These are phyloP conservation scores for Thuja plicata DNA, from an alignment of 83 land plant species.

Conservation along the genomic window DNA sequence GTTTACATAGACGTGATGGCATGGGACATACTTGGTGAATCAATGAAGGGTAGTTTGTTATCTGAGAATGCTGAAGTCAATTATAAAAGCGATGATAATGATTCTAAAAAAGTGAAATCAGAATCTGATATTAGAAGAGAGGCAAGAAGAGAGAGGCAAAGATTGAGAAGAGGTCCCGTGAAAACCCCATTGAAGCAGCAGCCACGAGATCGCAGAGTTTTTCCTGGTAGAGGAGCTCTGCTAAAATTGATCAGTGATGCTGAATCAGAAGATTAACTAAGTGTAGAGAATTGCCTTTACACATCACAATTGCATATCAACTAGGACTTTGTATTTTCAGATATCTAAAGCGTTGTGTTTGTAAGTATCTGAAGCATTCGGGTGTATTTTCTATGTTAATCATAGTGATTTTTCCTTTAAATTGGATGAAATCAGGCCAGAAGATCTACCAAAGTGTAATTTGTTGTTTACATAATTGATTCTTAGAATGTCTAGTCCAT, in stretches of 20 bases:
- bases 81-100: background rate
- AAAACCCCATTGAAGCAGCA: background rate
- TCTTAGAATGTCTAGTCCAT: background rate
- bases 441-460: background rate
- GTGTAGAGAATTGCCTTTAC: background rate
- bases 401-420: background rate
- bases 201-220: background rate
- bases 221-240: background rate
- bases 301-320: background rate
- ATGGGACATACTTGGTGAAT: conserved; percentile 63
- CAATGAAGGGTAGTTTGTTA: conserved; percentile 24
- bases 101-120: background rate
- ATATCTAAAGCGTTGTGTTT: background rate
- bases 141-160: background rate
- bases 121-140: background rate
- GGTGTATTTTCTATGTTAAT: background rate
- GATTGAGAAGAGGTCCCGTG: background rate
- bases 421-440: background rate
- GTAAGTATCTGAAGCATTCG: background rate
- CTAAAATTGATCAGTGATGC: background rate
- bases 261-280: background rate
- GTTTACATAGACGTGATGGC: conserved; percentile 69
- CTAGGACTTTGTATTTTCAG: background rate
- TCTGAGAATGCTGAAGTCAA: background rate
- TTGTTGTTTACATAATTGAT: background rate